A percentile compares a stretch with the other conserved stretches of the same genome.
phyloP scores from a whole-genome alignment of 352 stramenopile species.

The Plasmopara viticola region DNA sequence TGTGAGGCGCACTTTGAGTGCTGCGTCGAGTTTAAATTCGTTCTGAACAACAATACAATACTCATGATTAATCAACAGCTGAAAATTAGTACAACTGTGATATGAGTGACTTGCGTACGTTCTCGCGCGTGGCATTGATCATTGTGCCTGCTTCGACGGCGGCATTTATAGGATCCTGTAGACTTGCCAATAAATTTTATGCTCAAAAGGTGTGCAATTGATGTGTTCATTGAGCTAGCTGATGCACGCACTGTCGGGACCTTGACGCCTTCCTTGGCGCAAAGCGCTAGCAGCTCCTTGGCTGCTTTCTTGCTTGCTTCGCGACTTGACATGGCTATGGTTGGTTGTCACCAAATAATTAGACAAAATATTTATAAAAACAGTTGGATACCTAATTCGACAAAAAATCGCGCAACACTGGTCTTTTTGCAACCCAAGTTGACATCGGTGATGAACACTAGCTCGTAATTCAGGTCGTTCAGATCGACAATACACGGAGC shows the following conservation, averaged over 20 bases:
- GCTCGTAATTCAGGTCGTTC: too few relatives aligned
- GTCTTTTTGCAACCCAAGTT: too few relatives aligned
- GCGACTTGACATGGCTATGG: conserved; percentile 21
- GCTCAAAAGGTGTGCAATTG: neutral
- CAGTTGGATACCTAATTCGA: too few relatives aligned
- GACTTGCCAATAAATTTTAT: neutral
- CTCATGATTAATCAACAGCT: neutral
- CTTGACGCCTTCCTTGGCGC: conserved; percentile 67
- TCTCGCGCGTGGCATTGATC: conserved; percentile 75
- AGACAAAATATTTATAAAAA: too few relatives aligned
- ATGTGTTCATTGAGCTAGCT: neutral
- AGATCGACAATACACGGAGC: too few relatives aligned
- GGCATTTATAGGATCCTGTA: conserved; percentile 66
- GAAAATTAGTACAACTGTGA: neutral
- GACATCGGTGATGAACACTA: too few relatives aligned
- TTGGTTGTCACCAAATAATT: too few relatives aligned
- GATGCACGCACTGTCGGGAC: conserved; percentile 51
- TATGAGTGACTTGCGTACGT: conserved; percentile 28
- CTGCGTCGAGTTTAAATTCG: conserved; percentile 68
- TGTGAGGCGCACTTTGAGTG: conserved; percentile 38
- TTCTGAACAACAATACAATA: conserved; percentile 25
- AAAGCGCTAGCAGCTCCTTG: conserved; percentile 79
- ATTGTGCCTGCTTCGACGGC: conserved; percentile 79
- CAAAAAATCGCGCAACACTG: too few relatives aligned
- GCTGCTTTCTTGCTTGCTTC: conserved; percentile 42